Evolutionary conservation across 2,329 filamentous ascomycete genomes (phyloP).

Genomic region (Ceratocystis harringtonii): DNA sequence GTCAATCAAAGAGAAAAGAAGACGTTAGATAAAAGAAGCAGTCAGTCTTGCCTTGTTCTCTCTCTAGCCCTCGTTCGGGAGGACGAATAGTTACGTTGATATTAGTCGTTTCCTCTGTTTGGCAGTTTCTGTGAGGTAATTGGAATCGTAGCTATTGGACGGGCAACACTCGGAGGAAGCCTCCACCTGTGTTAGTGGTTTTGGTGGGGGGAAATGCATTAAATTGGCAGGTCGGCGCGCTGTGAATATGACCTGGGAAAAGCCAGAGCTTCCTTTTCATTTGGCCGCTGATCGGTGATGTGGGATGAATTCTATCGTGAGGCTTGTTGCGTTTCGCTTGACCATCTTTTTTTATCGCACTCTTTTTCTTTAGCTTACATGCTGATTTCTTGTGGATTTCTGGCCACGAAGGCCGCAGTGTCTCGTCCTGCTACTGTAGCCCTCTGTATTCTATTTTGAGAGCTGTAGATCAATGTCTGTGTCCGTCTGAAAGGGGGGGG

Average conservation of each 20-base stretch:
- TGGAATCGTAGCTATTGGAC: neutral
- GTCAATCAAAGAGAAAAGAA: neutral
- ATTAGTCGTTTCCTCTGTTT: neutral
- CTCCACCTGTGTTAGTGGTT: neutral
- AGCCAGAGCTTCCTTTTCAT: neutral
- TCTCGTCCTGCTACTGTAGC: neutral
- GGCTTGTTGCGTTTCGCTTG: neutral
- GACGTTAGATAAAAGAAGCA: neutral
- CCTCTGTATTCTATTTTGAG: neutral
- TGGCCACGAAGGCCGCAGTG: neutral
- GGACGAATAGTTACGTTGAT: neutral
- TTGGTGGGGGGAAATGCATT: neutral
- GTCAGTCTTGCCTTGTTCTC: neutral
- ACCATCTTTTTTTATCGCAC: neutral
- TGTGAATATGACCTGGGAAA: neutral
- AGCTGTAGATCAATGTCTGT: neutral
- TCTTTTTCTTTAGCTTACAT: neutral
- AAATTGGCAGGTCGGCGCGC: neutral
- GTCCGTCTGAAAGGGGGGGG: neutral
- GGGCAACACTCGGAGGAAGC: neutral
- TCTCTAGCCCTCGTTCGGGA: neutral
- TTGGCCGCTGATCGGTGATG: neutral
- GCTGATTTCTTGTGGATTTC: neutral
- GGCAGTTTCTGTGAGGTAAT: constrained; percentile 6
- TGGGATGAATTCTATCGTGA: neutral